Conservation (phyloP, 2,329 filamentous ascomycete genomes). For the Dichotomopilus funicola region DNA sequence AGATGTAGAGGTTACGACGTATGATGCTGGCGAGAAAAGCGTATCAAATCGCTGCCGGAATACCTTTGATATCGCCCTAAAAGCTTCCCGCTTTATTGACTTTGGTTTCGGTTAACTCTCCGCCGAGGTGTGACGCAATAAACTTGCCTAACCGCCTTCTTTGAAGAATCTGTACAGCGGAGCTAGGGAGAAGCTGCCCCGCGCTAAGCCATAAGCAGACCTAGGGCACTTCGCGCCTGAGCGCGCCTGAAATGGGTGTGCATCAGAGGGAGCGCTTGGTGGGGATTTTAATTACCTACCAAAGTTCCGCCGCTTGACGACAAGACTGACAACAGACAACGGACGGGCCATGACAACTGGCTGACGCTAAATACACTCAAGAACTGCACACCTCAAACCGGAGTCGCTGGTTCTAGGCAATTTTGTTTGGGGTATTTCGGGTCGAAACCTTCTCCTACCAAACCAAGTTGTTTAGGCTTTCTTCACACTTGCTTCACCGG, state of each 20-base stretch:
- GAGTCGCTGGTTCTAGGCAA: too few species aligned
- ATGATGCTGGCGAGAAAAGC: too few species aligned
- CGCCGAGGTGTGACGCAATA: constrained; percentile 16
- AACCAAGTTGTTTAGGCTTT: too few species aligned
- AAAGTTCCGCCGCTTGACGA: background rate
- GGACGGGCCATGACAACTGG: constrained; percentile 3
- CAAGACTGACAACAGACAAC: background rate
- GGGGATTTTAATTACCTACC: constrained; percentile 1
- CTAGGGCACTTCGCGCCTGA: constrained; percentile 15
- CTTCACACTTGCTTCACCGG: too few species aligned
- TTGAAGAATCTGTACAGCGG: background rate
- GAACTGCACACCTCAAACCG: too few species aligned
- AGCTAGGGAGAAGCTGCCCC: constrained; percentile 9
- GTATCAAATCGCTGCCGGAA: too few species aligned
- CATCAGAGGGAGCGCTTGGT: background rate
- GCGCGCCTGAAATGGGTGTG: constrained; percentile 13
- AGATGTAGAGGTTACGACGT: background rate
- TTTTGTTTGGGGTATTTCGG: too few species aligned
- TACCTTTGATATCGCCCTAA: too few species aligned
- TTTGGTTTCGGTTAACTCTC: background rate
- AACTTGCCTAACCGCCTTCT: constrained; percentile 11
- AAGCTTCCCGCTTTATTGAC: too few species aligned
- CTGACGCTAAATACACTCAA: background rate
- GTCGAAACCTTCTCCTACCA: too few species aligned
- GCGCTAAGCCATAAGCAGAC: constrained; percentile 11